Evolutionary conservation across 345 rosid species (phyloP).

Genomic region (Nasturtium officinale): DNA sequence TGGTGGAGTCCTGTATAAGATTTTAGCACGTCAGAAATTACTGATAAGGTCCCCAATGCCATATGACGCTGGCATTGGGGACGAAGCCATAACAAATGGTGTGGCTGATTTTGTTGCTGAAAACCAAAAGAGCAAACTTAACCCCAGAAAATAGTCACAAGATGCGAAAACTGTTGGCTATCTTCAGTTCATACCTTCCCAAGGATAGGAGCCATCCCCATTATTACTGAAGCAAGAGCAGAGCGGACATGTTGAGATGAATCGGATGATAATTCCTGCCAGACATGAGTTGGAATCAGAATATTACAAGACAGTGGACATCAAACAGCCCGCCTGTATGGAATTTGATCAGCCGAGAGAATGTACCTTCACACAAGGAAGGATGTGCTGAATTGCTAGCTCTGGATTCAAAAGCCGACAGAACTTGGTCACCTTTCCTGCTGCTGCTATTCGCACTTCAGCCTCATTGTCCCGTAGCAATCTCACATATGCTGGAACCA

Average conservation of each 20-base stretch:
- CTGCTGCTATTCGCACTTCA: conserved; percentile 98
- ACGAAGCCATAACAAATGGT: conserved; percentile 8
- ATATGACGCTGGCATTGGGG: background rate
- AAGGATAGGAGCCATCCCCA: conserved; percentile 98
- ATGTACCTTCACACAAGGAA: conserved; percentile 90
- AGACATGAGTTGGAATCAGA: conserved; percentile 48
- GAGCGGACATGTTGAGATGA: conserved; percentile 98
- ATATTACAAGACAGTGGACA: background rate
- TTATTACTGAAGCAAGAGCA: conserved; percentile 94
- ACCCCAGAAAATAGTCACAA: background rate
- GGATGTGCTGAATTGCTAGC: conserved; percentile 81
- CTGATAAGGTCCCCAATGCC: background rate
- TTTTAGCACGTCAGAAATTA: conserved; percentile 3
- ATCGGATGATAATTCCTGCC: conserved; percentile 93
- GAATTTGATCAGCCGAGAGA: background rate
- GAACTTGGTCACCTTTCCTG: conserved; percentile 97
- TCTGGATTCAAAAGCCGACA: conserved; percentile 85
- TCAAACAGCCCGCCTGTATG: background rate
- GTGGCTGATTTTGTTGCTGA: background rate
- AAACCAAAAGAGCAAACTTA: background rate
- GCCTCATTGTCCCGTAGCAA: conserved; percentile 98
- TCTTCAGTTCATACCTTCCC: conserved; percentile 55
- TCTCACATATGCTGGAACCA: conserved; percentile 96
- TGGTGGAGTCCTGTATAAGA: conserved; percentile 77
- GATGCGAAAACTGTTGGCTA: background rate